Percentiles rank a stretch among this genome's conserved stretches.
phyloP scores from a whole-genome alignment of 306 rosid species.

The peach (Prunus persica) region DNA sequence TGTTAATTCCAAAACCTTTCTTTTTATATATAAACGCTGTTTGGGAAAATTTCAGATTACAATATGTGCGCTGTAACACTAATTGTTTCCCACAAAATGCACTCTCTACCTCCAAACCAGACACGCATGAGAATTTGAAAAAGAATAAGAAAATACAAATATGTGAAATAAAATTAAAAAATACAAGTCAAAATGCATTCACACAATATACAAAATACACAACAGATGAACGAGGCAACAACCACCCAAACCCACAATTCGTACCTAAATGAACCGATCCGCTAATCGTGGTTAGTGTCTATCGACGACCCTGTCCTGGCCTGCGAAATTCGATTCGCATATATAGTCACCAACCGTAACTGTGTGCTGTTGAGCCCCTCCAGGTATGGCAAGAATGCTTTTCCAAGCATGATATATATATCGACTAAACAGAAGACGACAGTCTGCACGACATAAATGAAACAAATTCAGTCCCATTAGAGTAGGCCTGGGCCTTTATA shows the following conservation, averaged over 20 bases:
- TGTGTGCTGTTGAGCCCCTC: slow-evolving; percentile 94
- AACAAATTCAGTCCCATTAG: neutral
- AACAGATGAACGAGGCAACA: slow-evolving; percentile 38
- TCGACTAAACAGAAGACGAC: slow-evolving; percentile 99
- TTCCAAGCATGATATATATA: slow-evolving; percentile 96
- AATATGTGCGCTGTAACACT: slow-evolving; percentile 35
- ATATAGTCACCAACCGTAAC: slow-evolving; percentile 88
- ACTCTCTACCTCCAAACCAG: slow-evolving; percentile 51
- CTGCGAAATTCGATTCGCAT: slow-evolving; percentile 96
- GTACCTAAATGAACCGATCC: slow-evolving; percentile 21
- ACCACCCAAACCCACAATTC: slow-evolving; percentile 33
- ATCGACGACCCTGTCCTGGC: slow-evolving; percentile 78
- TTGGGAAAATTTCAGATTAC: slow-evolving; percentile 48
- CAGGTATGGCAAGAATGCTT: slow-evolving; percentile 88
- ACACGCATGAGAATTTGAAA: slow-evolving; percentile 20
- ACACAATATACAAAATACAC: slow-evolving; percentile 86
- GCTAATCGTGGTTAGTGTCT: slow-evolving; percentile 54
- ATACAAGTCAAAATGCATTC: slow-evolving; percentile 46
- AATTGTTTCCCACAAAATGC: slow-evolving; percentile 49
- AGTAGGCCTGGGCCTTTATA: neutral
- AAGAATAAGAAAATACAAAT: slow-evolving; percentile 20
- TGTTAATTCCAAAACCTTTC: slow-evolving; percentile 37
- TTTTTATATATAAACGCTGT: slow-evolving; percentile 37
- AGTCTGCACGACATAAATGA: slow-evolving; percentile 56
- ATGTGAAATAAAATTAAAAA: slow-evolving; percentile 22